Conservation (phyloP, 108 stramenopile genomes). For the Bacterosira constricta region DNA sequence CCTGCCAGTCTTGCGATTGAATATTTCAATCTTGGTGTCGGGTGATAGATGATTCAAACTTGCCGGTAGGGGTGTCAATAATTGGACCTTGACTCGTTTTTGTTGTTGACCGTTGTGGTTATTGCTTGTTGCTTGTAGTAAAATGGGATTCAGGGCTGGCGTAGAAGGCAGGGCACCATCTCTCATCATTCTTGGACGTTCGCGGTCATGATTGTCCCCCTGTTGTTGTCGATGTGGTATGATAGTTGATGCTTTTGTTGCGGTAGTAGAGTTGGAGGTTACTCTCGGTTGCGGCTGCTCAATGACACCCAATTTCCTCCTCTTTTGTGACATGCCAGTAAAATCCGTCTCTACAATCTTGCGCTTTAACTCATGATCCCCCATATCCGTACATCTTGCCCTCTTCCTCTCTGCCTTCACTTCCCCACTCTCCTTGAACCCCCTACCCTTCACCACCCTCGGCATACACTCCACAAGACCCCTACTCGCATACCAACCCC, state of each 20-base stretch:
- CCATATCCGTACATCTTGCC: too few relatives aligned
- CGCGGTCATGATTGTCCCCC: not conserved
- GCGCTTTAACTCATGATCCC: too few relatives aligned
- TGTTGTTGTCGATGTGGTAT: not conserved
- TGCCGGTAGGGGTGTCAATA: constrained; percentile 4
- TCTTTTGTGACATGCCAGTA: too few relatives aligned
- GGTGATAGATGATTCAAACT: constrained; percentile 30
- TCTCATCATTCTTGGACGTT: not conserved
- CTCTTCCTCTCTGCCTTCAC: too few relatives aligned
- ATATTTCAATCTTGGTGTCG: constrained; percentile 47
- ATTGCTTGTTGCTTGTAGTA: constrained; percentile 1
- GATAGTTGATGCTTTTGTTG: too few relatives aligned
- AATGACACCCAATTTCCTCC: too few relatives aligned
- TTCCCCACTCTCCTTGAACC: too few relatives aligned
- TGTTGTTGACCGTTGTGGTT: too few relatives aligned
- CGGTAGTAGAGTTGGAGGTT: too few relatives aligned
- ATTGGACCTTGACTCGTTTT: too few relatives aligned
- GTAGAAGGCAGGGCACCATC: not conserved
- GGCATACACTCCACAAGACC: constrained; percentile 1
- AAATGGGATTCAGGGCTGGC: constrained; percentile 15
- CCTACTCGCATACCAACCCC: not conserved
- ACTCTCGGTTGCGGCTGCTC: too few relatives aligned
- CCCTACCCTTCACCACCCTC: not conserved
- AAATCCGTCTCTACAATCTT: not conserved
- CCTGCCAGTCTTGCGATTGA: constrained; percentile 48